Evolutionary conservation across 2,329 filamentous ascomycete genomes (phyloP).

Genomic region (Rachicladosporium sp.): DNA sequence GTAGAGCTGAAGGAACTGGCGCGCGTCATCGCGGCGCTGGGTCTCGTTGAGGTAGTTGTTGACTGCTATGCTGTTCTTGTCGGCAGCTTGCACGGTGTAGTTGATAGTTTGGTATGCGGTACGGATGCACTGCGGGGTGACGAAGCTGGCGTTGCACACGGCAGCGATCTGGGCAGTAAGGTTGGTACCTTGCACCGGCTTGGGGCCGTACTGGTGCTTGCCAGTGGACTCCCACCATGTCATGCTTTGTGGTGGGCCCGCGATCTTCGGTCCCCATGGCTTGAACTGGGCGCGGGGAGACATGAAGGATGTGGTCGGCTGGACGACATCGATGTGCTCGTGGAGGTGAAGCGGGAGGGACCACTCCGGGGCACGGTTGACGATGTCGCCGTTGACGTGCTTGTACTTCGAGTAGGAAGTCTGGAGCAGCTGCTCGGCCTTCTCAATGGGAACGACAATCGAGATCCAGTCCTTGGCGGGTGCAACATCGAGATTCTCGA

Average conservation of each 20-base stretch:
- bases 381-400: slow-evolving; percentile 38
- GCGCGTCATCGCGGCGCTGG: slow-evolving; percentile 42
- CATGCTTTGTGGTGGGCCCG: slow-evolving; percentile 7
- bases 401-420: slow-evolving; percentile 42
- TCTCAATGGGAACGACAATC: slow-evolving; percentile 38
- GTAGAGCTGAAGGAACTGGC: slow-evolving; percentile 43
- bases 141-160: slow-evolving; percentile 39
- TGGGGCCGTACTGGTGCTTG: slow-evolving; percentile 9
- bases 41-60: slow-evolving; percentile 37
- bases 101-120: slow-evolving; percentile 43
- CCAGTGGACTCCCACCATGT: slow-evolving; percentile 12
- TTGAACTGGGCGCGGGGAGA: slow-evolving; percentile 19
- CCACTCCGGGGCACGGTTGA: slow-evolving; percentile 44
- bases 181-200: slow-evolving; percentile 2
- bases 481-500: slow-evolving; percentile 35
- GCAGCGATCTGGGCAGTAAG: slow-evolving; percentile 14
- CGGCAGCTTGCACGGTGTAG: slow-evolving; percentile 34
- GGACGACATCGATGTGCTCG: slow-evolving; percentile 46
- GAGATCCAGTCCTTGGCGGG: slow-evolving; percentile 47
- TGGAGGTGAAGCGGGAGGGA: slow-evolving; percentile 47
- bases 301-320: slow-evolving; percentile 50
- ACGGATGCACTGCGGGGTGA: slow-evolving; percentile 42
- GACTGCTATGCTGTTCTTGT: slow-evolving; percentile 34
- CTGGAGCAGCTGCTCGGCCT: slow-evolving; percentile 41
- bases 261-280: slow-evolving; percentile 15